phyloP scores from a whole-genome alignment of 352 stramenopile species.

The Achlya hypogyna region DNA sequence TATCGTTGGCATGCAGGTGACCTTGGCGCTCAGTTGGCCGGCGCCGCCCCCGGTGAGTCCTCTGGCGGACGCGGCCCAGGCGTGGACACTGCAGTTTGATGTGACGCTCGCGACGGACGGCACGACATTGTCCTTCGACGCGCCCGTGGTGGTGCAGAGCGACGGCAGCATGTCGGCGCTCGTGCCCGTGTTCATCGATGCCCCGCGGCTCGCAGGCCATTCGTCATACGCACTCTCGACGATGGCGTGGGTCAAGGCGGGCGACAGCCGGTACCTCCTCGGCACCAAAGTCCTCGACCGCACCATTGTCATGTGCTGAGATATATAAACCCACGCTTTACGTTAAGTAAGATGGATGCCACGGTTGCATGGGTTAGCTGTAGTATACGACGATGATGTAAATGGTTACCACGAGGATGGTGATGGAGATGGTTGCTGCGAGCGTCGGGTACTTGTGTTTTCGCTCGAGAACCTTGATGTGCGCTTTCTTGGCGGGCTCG shows the following conservation, averaged over 20 bases:
- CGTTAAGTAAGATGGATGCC: too few relatives aligned
- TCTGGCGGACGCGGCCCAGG: background rate
- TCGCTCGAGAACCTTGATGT: constrained; percentile 18
- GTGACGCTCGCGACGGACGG: background rate
- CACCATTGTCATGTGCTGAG: constrained; percentile 16
- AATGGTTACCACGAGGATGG: constrained; percentile 11
- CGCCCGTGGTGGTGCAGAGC: background rate
- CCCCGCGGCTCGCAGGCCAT: background rate
- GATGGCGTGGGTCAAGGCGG: background rate
- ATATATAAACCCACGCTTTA: too few relatives aligned
- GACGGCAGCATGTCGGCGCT: background rate
- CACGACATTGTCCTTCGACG: background rate
- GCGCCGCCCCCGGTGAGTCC: background rate
- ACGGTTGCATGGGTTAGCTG: background rate
- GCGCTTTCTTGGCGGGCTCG: constrained; percentile 2
- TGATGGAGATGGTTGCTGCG: constrained; percentile 7
- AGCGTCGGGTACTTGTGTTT: constrained; percentile 18
- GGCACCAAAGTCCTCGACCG: background rate
- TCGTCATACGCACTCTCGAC: background rate
- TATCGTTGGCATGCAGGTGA: background rate
- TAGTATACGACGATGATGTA: constrained; percentile 17
- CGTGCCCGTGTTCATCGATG: background rate
- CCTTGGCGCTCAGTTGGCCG: background rate
- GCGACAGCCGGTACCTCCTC: background rate
- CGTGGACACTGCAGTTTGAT: background rate